Conservation (phyloP, 1,284 basidiomycete species). For the Cutaneotrichosporon spelunceum region DNA sequence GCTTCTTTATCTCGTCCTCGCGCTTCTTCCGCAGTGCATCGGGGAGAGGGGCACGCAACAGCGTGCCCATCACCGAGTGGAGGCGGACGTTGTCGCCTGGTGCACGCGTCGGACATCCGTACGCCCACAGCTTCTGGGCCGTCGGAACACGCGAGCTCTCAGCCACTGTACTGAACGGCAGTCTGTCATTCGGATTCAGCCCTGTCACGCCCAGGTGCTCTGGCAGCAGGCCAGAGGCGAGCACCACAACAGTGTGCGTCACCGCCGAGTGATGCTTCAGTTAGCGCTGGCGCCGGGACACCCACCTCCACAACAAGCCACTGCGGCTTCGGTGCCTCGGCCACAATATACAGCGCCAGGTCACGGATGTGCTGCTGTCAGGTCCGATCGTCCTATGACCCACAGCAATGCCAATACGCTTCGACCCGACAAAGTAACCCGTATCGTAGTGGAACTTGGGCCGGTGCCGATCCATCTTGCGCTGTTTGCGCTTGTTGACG, state of each 20-base stretch:
- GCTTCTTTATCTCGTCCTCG: slow-evolving; percentile 53
- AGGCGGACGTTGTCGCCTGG: slow-evolving; percentile 79
- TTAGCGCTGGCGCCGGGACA: slow-evolving; percentile 14
- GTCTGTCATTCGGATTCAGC: slow-evolving; percentile 61
- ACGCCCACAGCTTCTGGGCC: slow-evolving; percentile 76
- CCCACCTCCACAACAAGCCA: slow-evolving; percentile 79
- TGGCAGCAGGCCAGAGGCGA: slow-evolving; percentile 76
- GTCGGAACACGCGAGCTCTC: slow-evolving; percentile 59
- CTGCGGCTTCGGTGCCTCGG: slow-evolving; percentile 71
- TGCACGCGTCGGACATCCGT: slow-evolving; percentile 82
- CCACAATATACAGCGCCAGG: slow-evolving; percentile 71
- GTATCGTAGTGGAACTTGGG: slow-evolving; percentile 77
- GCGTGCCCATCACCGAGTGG: slow-evolving; percentile 75
- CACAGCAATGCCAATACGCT: slow-evolving; percentile 70
- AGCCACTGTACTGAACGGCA: slow-evolving; percentile 60
- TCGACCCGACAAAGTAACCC: slow-evolving; percentile 66
- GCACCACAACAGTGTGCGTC: slow-evolving; percentile 69
- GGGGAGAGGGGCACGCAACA: slow-evolving; percentile 75
- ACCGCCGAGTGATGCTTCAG: slow-evolving; percentile 66
- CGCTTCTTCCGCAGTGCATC: slow-evolving; percentile 65
- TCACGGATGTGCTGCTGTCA: slow-evolving; percentile 72
- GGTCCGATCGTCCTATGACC: slow-evolving; percentile 37
- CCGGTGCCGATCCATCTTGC: slow-evolving; percentile 62
- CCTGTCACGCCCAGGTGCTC: slow-evolving; percentile 61
- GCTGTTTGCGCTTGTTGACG: slow-evolving; percentile 68